Evolutionary conservation across 208 protist species (phyloP), one percentile per base, ranked within the genome.

Genomic region (Trypanosoma avium): DNA sequence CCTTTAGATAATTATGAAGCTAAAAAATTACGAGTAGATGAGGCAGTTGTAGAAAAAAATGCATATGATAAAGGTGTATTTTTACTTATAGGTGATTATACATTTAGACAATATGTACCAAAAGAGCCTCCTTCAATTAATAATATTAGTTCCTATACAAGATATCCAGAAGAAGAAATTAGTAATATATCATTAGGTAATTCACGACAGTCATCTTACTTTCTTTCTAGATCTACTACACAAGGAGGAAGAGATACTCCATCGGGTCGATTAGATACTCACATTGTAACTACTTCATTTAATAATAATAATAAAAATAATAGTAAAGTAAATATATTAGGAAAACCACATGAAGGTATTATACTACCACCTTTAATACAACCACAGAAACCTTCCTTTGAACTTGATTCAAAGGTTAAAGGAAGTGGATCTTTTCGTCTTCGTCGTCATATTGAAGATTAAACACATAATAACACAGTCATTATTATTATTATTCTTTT

Each of bases 1-100:
- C 81, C 86, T 4, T 69, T 93, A 8, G 76, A 82, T 10, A 69
- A 77, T 17, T 88, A 84, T 47, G 69, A 83, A 17, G 57, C 57
- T 17, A 93, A 93, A 75, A 79, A 78, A 56, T 56, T 93, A n/a
- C 75, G 73, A 15, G 81, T 93, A 15, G 80, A 93, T 36, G 86
- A 81, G 50, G 66, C 67, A 24, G 83, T 89, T 0, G 77, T 90
- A 24, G 69, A 52, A 30, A 59, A 73, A 26, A 58, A 71, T 13
- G 38, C 77, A 27, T 50, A 46, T 22, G 30, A 75, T 29, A 55
- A 70, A 19, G 48, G 61, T 15, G 49, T 90, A 13, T 90, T 77
- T 56, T 30, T 90, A 5, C 74, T 70, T 9, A n/a, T 86, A 0
- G 84, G 74, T 45, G 72, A 60, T n/a, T 78, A 67, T 2, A 70